A percentile compares a stretch with the other conserved stretches of the same genome.
phyloP scores from a whole-genome alignment of 495 filamentous ascomycete genomes.

The Aspergillus steynii region DNA sequence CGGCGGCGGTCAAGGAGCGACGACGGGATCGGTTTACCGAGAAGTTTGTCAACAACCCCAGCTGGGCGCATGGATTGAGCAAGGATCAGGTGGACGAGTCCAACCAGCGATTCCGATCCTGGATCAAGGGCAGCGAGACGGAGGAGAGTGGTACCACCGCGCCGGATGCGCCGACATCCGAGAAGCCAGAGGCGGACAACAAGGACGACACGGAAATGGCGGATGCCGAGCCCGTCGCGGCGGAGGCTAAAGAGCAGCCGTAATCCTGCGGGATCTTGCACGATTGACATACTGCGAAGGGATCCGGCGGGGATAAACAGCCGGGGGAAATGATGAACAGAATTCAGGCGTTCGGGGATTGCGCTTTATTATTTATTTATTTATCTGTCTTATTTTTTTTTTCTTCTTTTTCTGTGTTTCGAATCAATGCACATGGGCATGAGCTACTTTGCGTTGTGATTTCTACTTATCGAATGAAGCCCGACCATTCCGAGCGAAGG shows the following conservation, averaged over 20 bases:
- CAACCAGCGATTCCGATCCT: conserved; percentile 60
- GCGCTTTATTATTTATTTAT: background rate
- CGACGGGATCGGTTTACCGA: conserved; percentile 66
- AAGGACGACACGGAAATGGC: conserved; percentile 41
- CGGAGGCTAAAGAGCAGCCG: conserved; percentile 17
- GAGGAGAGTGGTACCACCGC: conserved; percentile 19
- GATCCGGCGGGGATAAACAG: background rate
- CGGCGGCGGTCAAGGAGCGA: conserved; percentile 52
- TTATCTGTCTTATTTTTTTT: background rate
- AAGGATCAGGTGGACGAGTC: conserved; percentile 70
- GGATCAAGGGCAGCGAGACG: conserved; percentile 37
- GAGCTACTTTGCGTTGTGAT: background rate
- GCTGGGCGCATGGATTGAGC: conserved; percentile 71
- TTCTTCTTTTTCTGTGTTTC: background rate
- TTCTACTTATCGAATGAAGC: background rate
- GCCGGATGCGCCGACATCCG: conserved; percentile 13
- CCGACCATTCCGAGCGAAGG: too few relatives aligned
- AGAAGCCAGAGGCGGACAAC: conserved; percentile 19
- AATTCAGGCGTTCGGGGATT: background rate
- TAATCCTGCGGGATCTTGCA: background rate
- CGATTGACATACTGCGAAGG: background rate
- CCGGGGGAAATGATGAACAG: background rate
- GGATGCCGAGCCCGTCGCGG: conserved; percentile 28
- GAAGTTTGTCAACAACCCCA: conserved; percentile 71
- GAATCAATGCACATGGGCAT: background rate